These are phyloP conservation scores for Globisporangium orthogonon DNA, from an alignment of 352 stramenopile genomes.

Conservation along the genomic window DNA sequence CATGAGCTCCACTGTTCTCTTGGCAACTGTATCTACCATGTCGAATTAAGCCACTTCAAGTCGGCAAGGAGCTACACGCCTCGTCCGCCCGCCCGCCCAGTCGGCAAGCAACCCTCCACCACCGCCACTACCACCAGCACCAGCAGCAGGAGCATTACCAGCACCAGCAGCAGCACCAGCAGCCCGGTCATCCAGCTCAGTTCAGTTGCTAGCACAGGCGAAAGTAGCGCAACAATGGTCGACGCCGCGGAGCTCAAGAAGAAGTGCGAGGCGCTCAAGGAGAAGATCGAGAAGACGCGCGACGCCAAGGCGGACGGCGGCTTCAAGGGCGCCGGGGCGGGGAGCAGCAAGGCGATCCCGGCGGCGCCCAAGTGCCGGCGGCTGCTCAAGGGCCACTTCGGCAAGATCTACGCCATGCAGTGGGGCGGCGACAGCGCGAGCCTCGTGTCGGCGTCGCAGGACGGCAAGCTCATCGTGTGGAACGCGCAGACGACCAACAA, in stretches of 20 bases:
- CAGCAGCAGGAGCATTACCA: no score
- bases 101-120: no score
- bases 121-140: no score
- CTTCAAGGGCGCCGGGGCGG: constrained; percentile 59
- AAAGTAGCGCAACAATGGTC: constrained; percentile 31
- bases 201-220: neutral
- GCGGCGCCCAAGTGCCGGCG: constrained; percentile 89
- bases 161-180: no score
- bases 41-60: no score
- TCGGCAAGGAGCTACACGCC: no score
- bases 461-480: constrained; percentile 99
- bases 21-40: no score
- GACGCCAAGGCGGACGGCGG: constrained; percentile 71
- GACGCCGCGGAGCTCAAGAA: constrained; percentile 80
- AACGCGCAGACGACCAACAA: constrained; percentile 97
- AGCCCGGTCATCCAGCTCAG: no score
- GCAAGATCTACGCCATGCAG: constrained; percentile 99
- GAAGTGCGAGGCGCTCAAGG: constrained; percentile 83
- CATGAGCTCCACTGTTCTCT: no score
- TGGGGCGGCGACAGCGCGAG: constrained; percentile 91
- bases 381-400: constrained; percentile 98
- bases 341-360: constrained; percentile 64
- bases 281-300: constrained; percentile 83
- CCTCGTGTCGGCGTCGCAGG: constrained; percentile 94
- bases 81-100: no score